Conservation (phyloP, 768 basidiomycete species). For the Galerina marginata region DNA sequence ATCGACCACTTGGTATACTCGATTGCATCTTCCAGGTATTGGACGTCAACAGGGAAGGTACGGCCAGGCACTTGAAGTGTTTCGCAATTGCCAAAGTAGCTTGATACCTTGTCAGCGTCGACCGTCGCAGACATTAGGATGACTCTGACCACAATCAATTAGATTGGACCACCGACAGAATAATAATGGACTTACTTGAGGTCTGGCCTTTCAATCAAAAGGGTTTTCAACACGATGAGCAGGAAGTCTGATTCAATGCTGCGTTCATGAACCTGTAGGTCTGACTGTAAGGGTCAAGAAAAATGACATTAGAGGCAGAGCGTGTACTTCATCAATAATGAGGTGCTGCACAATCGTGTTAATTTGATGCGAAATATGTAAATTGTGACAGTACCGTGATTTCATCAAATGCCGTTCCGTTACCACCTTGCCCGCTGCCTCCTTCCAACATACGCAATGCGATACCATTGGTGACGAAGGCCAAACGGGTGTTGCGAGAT, state of each 20-base stretch:
- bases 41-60: constrained; percentile 89
- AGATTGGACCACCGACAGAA: not conserved
- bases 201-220: constrained; percentile 76
- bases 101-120: constrained; percentile 88
- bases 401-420: constrained; percentile 88
- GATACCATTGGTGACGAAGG: constrained; percentile 94
- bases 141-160: constrained; percentile 54
- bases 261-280: constrained; percentile 84
- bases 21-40: constrained; percentile 90
- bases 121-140: constrained; percentile 97
- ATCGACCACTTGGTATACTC: constrained; percentile 83
- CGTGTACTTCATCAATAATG: constrained; percentile 87
- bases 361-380: constrained; percentile 2
- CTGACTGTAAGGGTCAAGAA: not conserved
- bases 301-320: not conserved
- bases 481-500: constrained; percentile 74
- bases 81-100: constrained; percentile 87
- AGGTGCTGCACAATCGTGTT: constrained; percentile 66
- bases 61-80: constrained; percentile 89
- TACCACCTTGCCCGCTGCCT: constrained; percentile 69
- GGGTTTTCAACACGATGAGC: constrained; percentile 87
- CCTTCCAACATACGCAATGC: constrained; percentile 96
- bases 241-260: constrained; percentile 98
- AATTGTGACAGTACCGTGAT: constrained; percentile 70
- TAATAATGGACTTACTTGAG: constrained; percentile 64